A percentile compares a stretch with the other conserved stretches of the same genome.
These are phyloP conservation scores for Parastagonospora nodorum DNA, from an alignment of 2,329 filamentous ascomycete species.

Conservation along the genomic window DNA sequence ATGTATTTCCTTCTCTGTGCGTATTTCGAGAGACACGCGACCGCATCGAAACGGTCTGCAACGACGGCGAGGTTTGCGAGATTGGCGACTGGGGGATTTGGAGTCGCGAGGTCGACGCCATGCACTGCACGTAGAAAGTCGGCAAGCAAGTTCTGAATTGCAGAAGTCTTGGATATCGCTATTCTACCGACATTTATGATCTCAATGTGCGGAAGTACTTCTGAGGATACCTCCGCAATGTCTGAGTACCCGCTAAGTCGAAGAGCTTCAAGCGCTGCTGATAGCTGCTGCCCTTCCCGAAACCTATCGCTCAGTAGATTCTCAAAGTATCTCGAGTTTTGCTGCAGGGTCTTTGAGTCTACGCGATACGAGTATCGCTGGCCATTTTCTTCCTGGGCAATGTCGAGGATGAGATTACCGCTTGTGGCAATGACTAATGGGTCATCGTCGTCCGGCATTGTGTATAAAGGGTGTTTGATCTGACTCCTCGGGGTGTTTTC, in stretches of 20 bases:
- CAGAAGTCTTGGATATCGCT: slow-evolving; percentile 65
- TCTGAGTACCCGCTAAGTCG: slow-evolving; percentile 51
- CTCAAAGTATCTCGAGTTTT: slow-evolving; percentile 71
- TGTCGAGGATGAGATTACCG: slow-evolving; percentile 70
- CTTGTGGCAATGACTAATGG: slow-evolving; percentile 59
- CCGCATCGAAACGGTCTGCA: slow-evolving; percentile 74
- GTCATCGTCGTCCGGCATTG: slow-evolving; percentile 31
- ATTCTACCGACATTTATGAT: slow-evolving; percentile 73
- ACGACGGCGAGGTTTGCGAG: slow-evolving; percentile 71
- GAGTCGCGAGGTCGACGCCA: slow-evolving; percentile 52
- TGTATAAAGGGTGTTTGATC: slow-evolving; percentile 8
- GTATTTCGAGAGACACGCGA: slow-evolving; percentile 60
- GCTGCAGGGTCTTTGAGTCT: slow-evolving; percentile 60
- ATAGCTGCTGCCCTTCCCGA: slow-evolving; percentile 64
- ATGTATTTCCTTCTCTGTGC: slow-evolving; percentile 54
- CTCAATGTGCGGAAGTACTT: slow-evolving; percentile 65
- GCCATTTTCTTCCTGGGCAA: slow-evolving; percentile 66
- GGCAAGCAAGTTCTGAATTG: slow-evolving; percentile 65
- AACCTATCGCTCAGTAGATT: slow-evolving; percentile 70
- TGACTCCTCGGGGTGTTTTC: slow-evolving; percentile 23
- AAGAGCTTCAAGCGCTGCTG: slow-evolving; percentile 58
- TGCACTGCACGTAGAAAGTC: slow-evolving; percentile 73
- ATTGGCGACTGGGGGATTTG: slow-evolving; percentile 61
- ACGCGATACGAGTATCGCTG: slow-evolving; percentile 66
- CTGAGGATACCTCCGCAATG: slow-evolving; percentile 55